Evolutionary conservation across 805 yeast genomes (phyloP).

Genomic region (Hanseniaspora guilliermondii): DNA sequence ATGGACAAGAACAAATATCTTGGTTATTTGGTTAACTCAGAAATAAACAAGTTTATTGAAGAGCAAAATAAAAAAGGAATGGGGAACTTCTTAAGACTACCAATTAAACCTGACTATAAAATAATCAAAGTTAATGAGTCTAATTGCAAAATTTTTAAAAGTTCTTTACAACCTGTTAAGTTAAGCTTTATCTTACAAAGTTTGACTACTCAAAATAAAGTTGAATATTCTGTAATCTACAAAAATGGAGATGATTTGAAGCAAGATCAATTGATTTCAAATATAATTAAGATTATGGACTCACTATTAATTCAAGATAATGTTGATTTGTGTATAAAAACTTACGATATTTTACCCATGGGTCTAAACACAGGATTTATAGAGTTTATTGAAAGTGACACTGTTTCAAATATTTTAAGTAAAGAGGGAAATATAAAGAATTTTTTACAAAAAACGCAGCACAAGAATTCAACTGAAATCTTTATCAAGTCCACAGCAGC

Average conservation of each 20-base stretch:
- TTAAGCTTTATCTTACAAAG: constrained; percentile 40
- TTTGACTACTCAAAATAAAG: constrained; percentile 37
- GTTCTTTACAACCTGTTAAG: constrained; percentile 80
- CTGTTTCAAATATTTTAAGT: constrained; percentile 65
- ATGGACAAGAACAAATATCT: constrained; percentile 56
- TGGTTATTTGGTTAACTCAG: constrained; percentile 33
- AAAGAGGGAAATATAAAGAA: constrained; percentile 66
- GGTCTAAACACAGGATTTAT: constrained; percentile 85
- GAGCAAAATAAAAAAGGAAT: constrained; percentile 33
- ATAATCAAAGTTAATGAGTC: constrained; percentile 61
- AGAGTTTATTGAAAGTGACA: constrained; percentile 87
- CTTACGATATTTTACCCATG: constrained; percentile 82
- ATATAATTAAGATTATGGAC: constrained; percentile 84
- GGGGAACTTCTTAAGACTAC: constrained; percentile 36
- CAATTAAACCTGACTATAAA: constrained; percentile 6
- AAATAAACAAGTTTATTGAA: constrained; percentile 31
- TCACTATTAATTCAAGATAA: constrained; percentile 77
- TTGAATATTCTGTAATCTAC: constrained; percentile 66
- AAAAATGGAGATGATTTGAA: constrained; percentile 90
- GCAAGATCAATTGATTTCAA: constrained; percentile 95
- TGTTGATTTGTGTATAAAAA: constrained; percentile 73
- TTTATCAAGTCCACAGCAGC: constrained; percentile 95
- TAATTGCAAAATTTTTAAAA: constrained; percentile 77
- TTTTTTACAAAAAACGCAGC: constrained; percentile 54
- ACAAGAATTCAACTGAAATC: constrained; percentile 26